A percentile compares a stretch with the other conserved stretches of the same genome.
phyloP scores from a whole-genome alignment of 2,329 filamentous ascomycete genomes.

The Fusarium duplospermum region DNA sequence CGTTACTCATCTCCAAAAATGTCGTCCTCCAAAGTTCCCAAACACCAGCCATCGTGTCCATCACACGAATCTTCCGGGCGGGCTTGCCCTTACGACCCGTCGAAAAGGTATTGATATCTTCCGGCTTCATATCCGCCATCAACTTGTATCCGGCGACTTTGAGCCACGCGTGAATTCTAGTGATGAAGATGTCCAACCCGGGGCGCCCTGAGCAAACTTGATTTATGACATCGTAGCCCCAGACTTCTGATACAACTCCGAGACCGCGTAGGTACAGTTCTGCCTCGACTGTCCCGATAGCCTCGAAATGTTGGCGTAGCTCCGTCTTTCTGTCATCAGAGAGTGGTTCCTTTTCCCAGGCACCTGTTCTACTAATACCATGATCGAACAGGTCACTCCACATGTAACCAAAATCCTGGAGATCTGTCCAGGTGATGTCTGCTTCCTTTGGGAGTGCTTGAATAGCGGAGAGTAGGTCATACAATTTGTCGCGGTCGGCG shows the following conservation, averaged over 20 bases:
- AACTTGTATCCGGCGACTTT: not conserved
- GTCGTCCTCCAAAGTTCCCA: conserved; percentile 20
- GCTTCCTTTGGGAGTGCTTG: not conserved
- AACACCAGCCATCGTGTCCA: conserved; percentile 13
- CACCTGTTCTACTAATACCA: not conserved
- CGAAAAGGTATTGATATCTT: not conserved
- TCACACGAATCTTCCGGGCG: not conserved
- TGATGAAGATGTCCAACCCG: not conserved
- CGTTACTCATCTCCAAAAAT: not conserved
- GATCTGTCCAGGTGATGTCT: not conserved
- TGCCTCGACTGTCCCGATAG: not conserved
- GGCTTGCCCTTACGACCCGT: not conserved
- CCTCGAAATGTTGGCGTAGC: not conserved
- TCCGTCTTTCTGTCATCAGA: not conserved
- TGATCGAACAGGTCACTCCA: not conserved
- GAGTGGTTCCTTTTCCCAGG: not conserved
- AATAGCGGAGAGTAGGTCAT: not conserved
- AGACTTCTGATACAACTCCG: not conserved
- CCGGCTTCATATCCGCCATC: not conserved
- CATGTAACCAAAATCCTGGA: not conserved
- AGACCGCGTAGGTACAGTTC: conserved; percentile 1
- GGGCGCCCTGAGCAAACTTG: not conserved
- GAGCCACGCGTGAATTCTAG: conserved; percentile 11
- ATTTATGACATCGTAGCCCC: conserved; percentile 7
- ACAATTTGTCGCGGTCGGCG: not conserved